Percentiles rank a stretch among this genome's conserved stretches.
These are phyloP conservation scores for Udeniomyces megalosporus DNA, from an alignment of 768 basidiomycete species.

Conservation along the genomic window DNA sequence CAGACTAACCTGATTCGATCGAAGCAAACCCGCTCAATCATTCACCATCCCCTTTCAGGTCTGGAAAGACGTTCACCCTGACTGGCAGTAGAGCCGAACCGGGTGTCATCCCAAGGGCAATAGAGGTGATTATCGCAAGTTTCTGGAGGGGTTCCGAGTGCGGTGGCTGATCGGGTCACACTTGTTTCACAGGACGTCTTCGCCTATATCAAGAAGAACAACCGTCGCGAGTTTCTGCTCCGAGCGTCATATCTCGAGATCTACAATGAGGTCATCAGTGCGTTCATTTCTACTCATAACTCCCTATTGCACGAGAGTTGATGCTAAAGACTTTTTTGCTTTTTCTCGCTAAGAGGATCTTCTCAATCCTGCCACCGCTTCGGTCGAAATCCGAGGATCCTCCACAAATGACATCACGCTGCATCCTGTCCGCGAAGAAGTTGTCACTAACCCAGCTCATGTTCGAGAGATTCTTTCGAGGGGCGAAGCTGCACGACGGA, in stretches of 20 bases:
- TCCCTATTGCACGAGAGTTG: not conserved
- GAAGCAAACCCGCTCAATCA: not conserved
- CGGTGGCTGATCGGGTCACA: too few species aligned
- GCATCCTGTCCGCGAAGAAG: constrained; percentile 65
- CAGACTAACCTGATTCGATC: not conserved
- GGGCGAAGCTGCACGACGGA: constrained; percentile 73
- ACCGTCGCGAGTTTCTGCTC: constrained; percentile 75
- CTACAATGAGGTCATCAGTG: constrained; percentile 47
- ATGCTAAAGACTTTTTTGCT: not conserved
- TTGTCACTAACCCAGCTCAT: constrained; percentile 74
- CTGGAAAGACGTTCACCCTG: constrained; percentile 57
- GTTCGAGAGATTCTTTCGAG: constrained; percentile 70
- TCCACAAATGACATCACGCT: constrained; percentile 11
- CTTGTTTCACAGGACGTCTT: constrained; percentile 48
- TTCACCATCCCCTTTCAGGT: constrained; percentile 18
- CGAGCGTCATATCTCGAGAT: constrained; percentile 94
- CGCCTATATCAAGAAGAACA: constrained; percentile 53
- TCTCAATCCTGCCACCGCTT: constrained; percentile 50
- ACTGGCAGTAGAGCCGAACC: constrained; percentile 51
- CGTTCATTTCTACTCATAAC: not conserved
- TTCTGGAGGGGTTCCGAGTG: too few species aligned
- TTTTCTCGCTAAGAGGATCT: constrained; percentile 29
- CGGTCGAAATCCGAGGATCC: constrained; percentile 20
- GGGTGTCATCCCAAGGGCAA: constrained; percentile 82
- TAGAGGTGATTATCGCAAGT: constrained; percentile 35